phyloP scores from a whole-genome alignment of 805 yeast genomes.

The Lachancea fermentati region DNA sequence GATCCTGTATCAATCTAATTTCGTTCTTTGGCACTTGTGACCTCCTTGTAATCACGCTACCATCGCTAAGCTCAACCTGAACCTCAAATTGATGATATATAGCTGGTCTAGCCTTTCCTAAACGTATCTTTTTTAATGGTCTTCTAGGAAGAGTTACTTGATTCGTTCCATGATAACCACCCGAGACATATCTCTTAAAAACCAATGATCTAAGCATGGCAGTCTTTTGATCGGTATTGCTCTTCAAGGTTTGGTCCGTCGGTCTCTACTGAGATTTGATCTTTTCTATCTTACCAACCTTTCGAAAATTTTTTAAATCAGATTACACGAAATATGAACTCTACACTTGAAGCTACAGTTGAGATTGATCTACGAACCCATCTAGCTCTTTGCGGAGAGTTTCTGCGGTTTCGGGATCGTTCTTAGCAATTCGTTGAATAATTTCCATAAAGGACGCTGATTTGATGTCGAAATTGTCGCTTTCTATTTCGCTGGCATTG shows the following conservation, averaged over 20 bases:
- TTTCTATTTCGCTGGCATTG: slow-evolving; percentile 13
- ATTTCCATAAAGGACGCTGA: slow-evolving; percentile 29
- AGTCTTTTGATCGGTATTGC: no score
- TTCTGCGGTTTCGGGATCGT: slow-evolving; percentile 23
- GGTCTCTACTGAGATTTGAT: no score
- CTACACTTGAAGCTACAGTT: slow-evolving; percentile 8
- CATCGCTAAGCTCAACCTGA: slow-evolving; percentile 86
- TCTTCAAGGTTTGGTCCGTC: no score
- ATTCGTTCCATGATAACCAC: slow-evolving; percentile 20
- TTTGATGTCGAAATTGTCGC: slow-evolving; percentile 22
- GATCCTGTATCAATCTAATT: slow-evolving; percentile 79
- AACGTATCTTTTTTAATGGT: slow-evolving; percentile 60
- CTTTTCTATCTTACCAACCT: not conserved
- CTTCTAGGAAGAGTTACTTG: slow-evolving; percentile 37
- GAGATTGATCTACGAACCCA: slow-evolving; percentile 25
- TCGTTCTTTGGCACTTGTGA: slow-evolving; percentile 88
- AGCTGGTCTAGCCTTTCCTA: slow-evolving; percentile 91
- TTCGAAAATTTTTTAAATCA: not conserved
- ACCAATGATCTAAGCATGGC: slow-evolving; percentile 9
- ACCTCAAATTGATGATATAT: slow-evolving; percentile 88
- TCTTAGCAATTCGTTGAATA: slow-evolving; percentile 22
- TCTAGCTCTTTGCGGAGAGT: slow-evolving; percentile 16
- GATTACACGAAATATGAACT: not conserved
- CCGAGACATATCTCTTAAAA: slow-evolving; percentile 10
- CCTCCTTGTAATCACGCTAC: slow-evolving; percentile 77